A percentile compares a stretch with the other conserved stretches of the same genome.
These are phyloP conservation scores for Exophiala sp. DNA, from an alignment of 2,329 filamentous ascomycete species.

Conservation along the genomic window DNA sequence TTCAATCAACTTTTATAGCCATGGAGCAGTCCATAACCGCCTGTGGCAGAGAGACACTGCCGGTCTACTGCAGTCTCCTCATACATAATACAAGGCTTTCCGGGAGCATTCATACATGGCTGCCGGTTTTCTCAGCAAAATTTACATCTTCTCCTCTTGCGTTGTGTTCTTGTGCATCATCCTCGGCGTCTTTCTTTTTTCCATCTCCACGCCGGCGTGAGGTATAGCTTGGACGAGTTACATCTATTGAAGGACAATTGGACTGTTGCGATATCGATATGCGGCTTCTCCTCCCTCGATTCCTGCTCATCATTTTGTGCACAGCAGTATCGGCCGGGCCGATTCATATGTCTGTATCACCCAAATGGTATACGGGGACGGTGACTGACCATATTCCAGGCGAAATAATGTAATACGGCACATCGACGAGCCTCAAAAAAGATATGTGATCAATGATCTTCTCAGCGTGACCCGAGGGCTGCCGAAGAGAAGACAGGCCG, in stretches of 20 bases:
- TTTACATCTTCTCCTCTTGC: background rate
- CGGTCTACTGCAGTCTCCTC: background rate
- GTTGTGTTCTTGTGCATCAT: background rate
- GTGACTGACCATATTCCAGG: slow-evolving; percentile 12
- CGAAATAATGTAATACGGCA: slow-evolving; percentile 18
- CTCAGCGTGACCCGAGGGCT: background rate
- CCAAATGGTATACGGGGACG: background rate
- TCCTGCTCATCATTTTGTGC: slow-evolving; percentile 12
- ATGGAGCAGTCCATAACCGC: slow-evolving; percentile 1
- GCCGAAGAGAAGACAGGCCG: slow-evolving; percentile 9
- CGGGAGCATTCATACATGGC: background rate
- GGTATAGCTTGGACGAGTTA: background rate
- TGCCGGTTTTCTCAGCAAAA: background rate
- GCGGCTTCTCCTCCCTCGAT: slow-evolving; percentile 3
- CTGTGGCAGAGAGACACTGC: background rate
- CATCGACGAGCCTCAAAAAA: slow-evolving; percentile 11
- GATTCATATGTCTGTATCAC: slow-evolving; percentile 18
- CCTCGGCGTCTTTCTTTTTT: background rate
- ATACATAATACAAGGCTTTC: background rate
- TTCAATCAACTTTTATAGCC: slow-evolving; percentile 8
- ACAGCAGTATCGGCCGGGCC: slow-evolving; percentile 24
- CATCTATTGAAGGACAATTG: background rate
- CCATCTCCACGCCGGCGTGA: background rate
- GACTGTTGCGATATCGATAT: background rate
- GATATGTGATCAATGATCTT: slow-evolving; percentile 14